phyloP scores from a whole-genome alignment of 179 eudicot genomes.

The Drosera spatulata region DNA sequence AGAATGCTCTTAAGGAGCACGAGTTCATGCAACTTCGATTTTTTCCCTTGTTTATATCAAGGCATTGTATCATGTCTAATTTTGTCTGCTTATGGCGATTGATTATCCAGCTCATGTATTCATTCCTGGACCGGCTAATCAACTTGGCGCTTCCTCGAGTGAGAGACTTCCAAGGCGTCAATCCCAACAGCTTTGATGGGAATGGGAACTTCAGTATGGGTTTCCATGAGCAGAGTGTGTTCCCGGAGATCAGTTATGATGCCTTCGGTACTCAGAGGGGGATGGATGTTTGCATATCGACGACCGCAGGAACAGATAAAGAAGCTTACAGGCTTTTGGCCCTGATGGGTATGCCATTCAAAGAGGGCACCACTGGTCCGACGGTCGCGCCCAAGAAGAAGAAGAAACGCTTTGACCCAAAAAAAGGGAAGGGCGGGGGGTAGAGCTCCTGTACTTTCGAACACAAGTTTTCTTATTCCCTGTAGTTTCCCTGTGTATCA shows the following conservation, averaged over 20 bases:
- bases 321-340: conserved; percentile 66
- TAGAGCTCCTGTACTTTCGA: neutral
- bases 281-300: conserved; percentile 85
- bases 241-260: conserved; percentile 74
- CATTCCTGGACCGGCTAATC: conserved; percentile 88
- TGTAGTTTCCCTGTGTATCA: too few species aligned
- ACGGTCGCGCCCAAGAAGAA: conserved; percentile 56
- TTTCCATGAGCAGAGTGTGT: conserved; percentile 75
- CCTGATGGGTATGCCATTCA: conserved; percentile 96
- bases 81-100: conserved; percentile 1
- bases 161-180: conserved; percentile 92
- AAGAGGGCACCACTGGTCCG: conserved; percentile 47
- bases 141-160: conserved; percentile 91
- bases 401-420: conserved; percentile 69
- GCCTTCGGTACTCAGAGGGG: conserved; percentile 76
- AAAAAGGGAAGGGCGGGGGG: conserved; percentile 20
- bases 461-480: too few species aligned
- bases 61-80: conserved; percentile 1
- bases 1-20: neutral
- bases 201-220: conserved; percentile 91
- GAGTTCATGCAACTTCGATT: neutral
- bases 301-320: conserved; percentile 87
- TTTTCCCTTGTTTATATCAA: neutral
- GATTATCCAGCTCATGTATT: conserved; percentile 59
- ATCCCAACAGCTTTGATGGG: conserved; percentile 91